A percentile compares a stretch with the other conserved stretches of the same genome.
Conservation (phyloP, 1,139 yeast genomes). For the Suhomyces coccinellae region DNA sequence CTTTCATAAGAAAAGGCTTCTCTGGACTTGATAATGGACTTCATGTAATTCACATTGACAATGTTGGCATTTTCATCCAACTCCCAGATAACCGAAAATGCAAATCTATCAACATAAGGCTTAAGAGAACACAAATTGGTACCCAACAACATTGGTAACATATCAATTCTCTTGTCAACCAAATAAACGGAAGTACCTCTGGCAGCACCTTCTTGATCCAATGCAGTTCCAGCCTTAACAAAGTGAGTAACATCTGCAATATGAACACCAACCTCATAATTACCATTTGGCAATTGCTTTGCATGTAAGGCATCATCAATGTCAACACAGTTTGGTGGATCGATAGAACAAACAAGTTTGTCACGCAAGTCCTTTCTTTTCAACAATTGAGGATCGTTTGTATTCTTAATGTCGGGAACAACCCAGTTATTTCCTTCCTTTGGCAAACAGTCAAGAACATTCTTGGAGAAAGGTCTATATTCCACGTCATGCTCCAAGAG, state of each 20-base stretch:
- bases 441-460: constrained; percentile 91
- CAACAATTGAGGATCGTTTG: constrained; percentile 59
- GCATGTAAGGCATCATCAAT: constrained; percentile 99
- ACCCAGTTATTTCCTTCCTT: constrained; percentile 90
- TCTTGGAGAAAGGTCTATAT: constrained; percentile 90
- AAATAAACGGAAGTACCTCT: constrained; percentile 96
- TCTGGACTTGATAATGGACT: constrained; percentile 86
- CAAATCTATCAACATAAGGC: constrained; percentile 94
- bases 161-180: constrained; percentile 98
- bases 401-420: constrained; percentile 66
- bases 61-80: constrained; percentile 84
- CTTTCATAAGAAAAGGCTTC: constrained; percentile 94
- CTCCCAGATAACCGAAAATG: constrained; percentile 96
- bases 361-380: constrained; percentile 85
- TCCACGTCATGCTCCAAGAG: constrained; percentile 94
- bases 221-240: constrained; percentile 87
- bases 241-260: constrained; percentile 99
- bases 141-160: constrained; percentile 94
- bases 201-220: constrained; percentile 94
- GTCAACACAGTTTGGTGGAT: constrained; percentile 98
- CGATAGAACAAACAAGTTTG: constrained; percentile 88
- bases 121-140: constrained; percentile 94
- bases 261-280: constrained; percentile 96
- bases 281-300: constrained; percentile 78
- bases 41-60: constrained; percentile 76